Evolutionary conservation across 768 basidiomycete species (phyloP).

Genomic region (Kwoniella newhampshirensis): DNA sequence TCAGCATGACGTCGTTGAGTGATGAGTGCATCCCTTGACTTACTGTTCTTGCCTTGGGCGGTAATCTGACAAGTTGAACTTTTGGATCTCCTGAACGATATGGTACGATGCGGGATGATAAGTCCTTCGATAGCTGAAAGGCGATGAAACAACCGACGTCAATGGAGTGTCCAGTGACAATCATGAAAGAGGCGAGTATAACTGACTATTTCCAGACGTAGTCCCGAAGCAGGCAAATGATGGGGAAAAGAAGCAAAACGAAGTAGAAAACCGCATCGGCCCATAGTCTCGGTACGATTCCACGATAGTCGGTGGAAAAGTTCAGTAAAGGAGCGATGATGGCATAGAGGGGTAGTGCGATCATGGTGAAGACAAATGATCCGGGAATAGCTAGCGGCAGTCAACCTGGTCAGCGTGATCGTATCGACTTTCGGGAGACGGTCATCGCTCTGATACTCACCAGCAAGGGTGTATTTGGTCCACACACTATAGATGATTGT

Average conservation of each 20-base stretch:
- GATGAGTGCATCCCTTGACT: no score
- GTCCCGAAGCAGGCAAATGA: conserved; percentile 80
- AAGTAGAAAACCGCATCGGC: conserved; percentile 85
- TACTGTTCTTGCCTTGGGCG: conserved; percentile 95
- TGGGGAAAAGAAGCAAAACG: conserved; percentile 75
- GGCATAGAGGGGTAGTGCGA: conserved; percentile 87
- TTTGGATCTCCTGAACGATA: conserved; percentile 98
- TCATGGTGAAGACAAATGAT: conserved; percentile 95
- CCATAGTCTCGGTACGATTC: conserved; percentile 88
- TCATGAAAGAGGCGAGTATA: not conserved
- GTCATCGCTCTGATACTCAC: no score
- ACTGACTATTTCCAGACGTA: conserved; percentile 97
- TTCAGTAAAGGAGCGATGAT: conserved; percentile 76
- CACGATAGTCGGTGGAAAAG: conserved; percentile 86
- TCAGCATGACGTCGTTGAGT: no score
- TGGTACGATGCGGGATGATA: conserved; percentile 92
- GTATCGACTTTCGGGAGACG: not conserved
- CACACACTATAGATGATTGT: conserved; percentile 66
- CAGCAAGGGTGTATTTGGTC: conserved; percentile 96
- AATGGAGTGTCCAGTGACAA: not conserved
- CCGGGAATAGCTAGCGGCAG: conserved; percentile 75
- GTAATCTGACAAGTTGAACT: conserved; percentile 96
- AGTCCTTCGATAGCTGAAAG: conserved; percentile 76
- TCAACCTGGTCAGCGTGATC: not conserved
- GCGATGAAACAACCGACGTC: not conserved